Percentiles rank a stretch among this genome's conserved stretches.
These are phyloP conservation scores for Cinnamomum chago DNA, from an alignment of 164 flowering plant species.

Conservation along the genomic window DNA sequence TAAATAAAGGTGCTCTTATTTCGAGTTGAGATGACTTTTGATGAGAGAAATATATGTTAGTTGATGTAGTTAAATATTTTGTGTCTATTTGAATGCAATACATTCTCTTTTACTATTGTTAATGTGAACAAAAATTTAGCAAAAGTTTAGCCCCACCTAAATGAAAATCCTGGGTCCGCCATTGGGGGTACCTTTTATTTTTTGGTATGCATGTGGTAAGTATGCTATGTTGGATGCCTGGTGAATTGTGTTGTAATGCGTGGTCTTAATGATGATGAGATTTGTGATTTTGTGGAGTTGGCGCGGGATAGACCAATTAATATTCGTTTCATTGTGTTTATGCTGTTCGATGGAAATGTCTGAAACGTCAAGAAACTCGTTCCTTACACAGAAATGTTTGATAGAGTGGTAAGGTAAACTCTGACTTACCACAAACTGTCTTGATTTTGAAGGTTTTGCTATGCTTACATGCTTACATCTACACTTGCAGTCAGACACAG, in stretches of 20 bases:
- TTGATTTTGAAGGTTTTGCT: conserved; percentile 2
- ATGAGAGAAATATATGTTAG: too few species aligned
- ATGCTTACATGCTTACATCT: background rate
- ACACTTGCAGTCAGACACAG: background rate
- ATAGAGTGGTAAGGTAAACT: conserved; percentile 91
- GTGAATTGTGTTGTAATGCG: conserved; percentile 97
- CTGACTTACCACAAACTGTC: conserved; percentile 7
- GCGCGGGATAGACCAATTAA: conserved; percentile 79
- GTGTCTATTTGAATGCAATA: too few species aligned
- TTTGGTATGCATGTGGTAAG: background rate
- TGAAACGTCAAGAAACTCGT: conserved; percentile 97
- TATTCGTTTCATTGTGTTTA: conserved; percentile 93
- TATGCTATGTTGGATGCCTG: conserved; percentile 27
- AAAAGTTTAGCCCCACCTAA: too few species aligned
- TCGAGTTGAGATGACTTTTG: too few species aligned
- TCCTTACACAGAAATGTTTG: conserved; percentile 79
- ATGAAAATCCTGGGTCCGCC: too few species aligned
- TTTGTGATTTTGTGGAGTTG: conserved; percentile 89
- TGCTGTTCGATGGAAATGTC: conserved; percentile 99
- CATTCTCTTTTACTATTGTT: too few species aligned
- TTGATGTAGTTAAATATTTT: too few species aligned
- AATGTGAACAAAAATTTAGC: too few species aligned
- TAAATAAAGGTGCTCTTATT: too few species aligned
- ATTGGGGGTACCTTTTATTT: background rate
- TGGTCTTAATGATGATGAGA: conserved; percentile 94